Base-by-base conservation (phyloP, 2,329 filamentous ascomycete genomes). In the Elsinoe fawcettii region DNA sequence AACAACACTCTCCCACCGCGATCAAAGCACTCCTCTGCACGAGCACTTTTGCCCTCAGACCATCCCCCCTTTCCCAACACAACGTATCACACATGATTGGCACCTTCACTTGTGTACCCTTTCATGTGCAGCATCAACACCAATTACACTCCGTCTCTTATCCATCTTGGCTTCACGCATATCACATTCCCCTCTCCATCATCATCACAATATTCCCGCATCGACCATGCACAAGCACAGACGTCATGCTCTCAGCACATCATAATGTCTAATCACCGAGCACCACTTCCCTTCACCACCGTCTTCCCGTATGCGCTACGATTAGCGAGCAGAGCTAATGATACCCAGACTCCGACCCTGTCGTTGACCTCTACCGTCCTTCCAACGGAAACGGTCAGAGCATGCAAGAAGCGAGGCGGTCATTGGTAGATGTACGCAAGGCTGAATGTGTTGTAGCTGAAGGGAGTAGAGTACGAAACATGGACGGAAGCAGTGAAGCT, bases 341-440 rank as follows among this genome's bases (percentile, higher is more conserved):
- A 51, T 14, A 34, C 23, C 23, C 25, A 51, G 46, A 18, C 23
- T 16, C 59, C 57, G 8, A 59, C 49, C 4, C 43, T 64, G 11
- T 61, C 57, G 2, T 36, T 60, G 8, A 59, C 58, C 2, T 51
- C 32, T n/a, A 62, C 58, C 20, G 58, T 41, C 25, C 58, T 58
- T 6, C 57, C 59, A 1, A 27, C 59, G 1, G 20, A 20, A 20
- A 51, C 57, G 25, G 59, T 61, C 3, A 37, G 44, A 5, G 57
- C 59, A 7, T 64, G 63, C 55, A 59, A 58, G 20, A 58, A 59
- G 8, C 62, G 61, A 58, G 63, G 63, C 36, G 63, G 63, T 12
- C 59, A 56, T 22, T 58, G 62, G 61, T 23, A 20, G 27, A 30
- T 30, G n/a, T n/a, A n/a, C n/a, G n/a, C n/a, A n/a, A n/a, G n/a